Base-by-base conservation (phyloP, 352 stramenopile genomes). In the Phytophthora podocarpi region DNA sequence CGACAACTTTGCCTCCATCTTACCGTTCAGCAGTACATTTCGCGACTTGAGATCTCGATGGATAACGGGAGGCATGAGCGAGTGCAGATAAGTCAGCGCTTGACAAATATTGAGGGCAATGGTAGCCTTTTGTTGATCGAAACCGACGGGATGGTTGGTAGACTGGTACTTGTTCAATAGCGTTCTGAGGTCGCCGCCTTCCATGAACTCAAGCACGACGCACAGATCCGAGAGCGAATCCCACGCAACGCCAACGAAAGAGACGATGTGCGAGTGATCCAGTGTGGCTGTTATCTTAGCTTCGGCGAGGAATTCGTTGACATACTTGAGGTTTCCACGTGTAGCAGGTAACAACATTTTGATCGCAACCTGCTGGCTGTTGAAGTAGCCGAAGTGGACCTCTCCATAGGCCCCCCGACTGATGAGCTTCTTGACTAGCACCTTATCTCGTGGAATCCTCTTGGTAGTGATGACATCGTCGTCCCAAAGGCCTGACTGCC, bases 1-100 rank as follows among this genome's bases (percentile, higher is more conserved):
- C 18, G 74, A 85, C 20, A 90, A 52, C 40, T 90, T 90, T 13
- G 78, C 78, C n/a, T 85, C 50, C 59, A 85, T 55, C 4, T 70
- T 47, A 2, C 40, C 48, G 49, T 56, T 51, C 13, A 87, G 46
- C 18, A 87, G 10, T 4, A 65, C 30, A 34, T 65, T 65, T 1
- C 57, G 28, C 0, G 56, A 64, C 23, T 64, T 90, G 31, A 87
- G 70, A 60, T 88, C 81, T 24, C 59, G 51, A 6, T 67, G 60
- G 51, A 87, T 82, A 23, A 70, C 28, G 5, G 55, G 32, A 23
- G 62, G 56, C 9, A 24, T 20, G 10, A 67, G 40, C 10, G 51
- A 67, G 36, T 67, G 59, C 16, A 67, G 30, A 24, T 67, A 90
- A 6, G 46, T 53, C 20, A 53, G 9, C n/a, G 46, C 46, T 49